phyloP scores from a whole-genome alignment of 805 yeast genomes.

The Myxozyma neotropica region DNA sequence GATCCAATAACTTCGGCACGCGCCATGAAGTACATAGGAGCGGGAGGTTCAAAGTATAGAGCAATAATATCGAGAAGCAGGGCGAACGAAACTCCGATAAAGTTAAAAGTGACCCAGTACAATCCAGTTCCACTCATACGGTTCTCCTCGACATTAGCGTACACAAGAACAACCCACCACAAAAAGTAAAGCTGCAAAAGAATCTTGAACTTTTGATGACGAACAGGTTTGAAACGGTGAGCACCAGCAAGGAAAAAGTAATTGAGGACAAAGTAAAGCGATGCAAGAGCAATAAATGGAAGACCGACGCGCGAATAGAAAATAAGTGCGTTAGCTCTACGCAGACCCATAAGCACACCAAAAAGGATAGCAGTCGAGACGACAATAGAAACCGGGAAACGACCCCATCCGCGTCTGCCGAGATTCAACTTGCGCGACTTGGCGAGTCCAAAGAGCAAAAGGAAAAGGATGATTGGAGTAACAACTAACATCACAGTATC shows the following conservation, averaged over 20 bases:
- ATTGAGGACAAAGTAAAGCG: conserved; percentile 56
- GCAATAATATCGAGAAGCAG: conserved; percentile 32
- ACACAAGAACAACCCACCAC: conserved; percentile 60
- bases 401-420: conserved; percentile 50
- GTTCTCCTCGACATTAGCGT: conserved; percentile 54
- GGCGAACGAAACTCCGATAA: conserved; percentile 33
- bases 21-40: conserved; percentile 34
- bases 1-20: conserved; percentile 32
- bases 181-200: conserved; percentile 57
- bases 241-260: conserved; percentile 57
- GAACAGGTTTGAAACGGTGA: conserved; percentile 50
- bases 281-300: conserved; percentile 54
- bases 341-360: conserved; percentile 48
- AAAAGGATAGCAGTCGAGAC: conserved; percentile 49
- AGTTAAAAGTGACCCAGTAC: conserved; percentile 45
- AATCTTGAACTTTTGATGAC: conserved; percentile 61
- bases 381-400: conserved; percentile 62
- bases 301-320: conserved; percentile 54
- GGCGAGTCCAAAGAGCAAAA: conserved; percentile 46
- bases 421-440: conserved; percentile 37
- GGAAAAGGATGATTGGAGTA: conserved; percentile 56
- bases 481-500: conserved; percentile 56
- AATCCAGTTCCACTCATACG: conserved; percentile 53
- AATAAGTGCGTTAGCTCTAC: conserved; percentile 51
- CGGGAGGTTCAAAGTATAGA: conserved; percentile 32